phyloP scores from a whole-genome alignment of 805 yeast species.

The Candida schatavii region DNA sequence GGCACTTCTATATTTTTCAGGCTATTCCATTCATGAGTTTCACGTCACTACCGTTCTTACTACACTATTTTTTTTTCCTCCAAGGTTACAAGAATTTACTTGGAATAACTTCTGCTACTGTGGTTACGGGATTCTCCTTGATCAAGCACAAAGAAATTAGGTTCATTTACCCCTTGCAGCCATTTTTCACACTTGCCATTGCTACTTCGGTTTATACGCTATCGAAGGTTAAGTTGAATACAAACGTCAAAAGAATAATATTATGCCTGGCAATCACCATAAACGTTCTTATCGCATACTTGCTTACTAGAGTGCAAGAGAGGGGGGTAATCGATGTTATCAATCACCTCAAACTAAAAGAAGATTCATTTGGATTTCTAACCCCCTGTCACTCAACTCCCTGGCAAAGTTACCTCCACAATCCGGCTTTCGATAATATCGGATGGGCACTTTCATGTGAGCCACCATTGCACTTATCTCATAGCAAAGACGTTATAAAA shows the following conservation, averaged over 20 bases:
- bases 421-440: slow-evolving; percentile 33
- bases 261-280: slow-evolving; percentile 20
- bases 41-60: slow-evolving; percentile 60
- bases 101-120: slow-evolving; percentile 32
- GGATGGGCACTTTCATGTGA: slow-evolving; percentile 87
- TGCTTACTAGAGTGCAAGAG: slow-evolving; percentile 73
- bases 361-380: slow-evolving; percentile 66
- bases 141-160: slow-evolving; percentile 89
- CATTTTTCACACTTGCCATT: slow-evolving; percentile 57
- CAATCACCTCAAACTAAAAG: slow-evolving; percentile 42
- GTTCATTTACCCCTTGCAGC: slow-evolving; percentile 82
- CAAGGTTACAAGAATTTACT: slow-evolving; percentile 14
- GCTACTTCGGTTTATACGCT: slow-evolving; percentile 35
- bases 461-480: slow-evolving; percentile 63
- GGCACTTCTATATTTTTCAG: slow-evolving; percentile 82
- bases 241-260: slow-evolving; percentile 1
- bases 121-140: slow-evolving; percentile 55
- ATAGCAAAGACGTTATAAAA: slow-evolving; percentile 6
- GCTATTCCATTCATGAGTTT: slow-evolving; percentile 76
- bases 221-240: neutral
- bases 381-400: slow-evolving; percentile 99
- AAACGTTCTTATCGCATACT: slow-evolving; percentile 43
- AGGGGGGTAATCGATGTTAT: slow-evolving; percentile 78
- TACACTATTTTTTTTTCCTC: slow-evolving; percentile 18
- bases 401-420: slow-evolving; percentile 80